Base-by-base conservation (phyloP, 2,329 filamentous ascomycete genomes). In the Pleurostoma richardsiae region DNA sequence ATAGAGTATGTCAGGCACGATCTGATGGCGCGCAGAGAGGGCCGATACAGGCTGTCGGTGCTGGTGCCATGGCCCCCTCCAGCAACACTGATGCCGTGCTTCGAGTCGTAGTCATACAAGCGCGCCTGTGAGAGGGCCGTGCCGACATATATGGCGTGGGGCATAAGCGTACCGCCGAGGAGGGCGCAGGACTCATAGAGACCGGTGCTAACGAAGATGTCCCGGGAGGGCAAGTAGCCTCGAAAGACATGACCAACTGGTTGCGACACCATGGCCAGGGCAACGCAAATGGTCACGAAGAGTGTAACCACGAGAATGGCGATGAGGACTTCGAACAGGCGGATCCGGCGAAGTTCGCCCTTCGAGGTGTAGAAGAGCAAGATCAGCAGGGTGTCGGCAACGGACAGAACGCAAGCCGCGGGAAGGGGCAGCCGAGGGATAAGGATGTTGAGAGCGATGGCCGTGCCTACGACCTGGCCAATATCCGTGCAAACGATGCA, bases 1-100 rank as follows among this genome's bases (percentile, higher is more conserved):
- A 86, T 82, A 4, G 84, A 87, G 60, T 85, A 85, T 47, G 79
- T 83, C 56, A 90, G 76, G 50, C 84, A 90, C 50, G 80, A 77
- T n/a, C 77, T 76, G 52, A 91, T 88, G 11, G 87, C 86, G 6
- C 74, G 67, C 1, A 87, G 70, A 1, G 84, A 86, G 1, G 87
- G 87, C 4, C 79, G 69, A 61, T 90, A 90, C 48, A 58, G 59
- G 5, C 52, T 57, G 44, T 63, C 60, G 10, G 56, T 55, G 41
- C 60, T 53, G n/a, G 60, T 56, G 46, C 63, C 45, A 6, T 54
- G 50, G 10, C 54, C 47, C 52, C 45, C 8, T 56, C 52, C 3
- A 48, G 46, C 29, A 19, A 19, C 19, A 45, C 53, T 10, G 50
- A 60, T n/a, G 54, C 53, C n/a, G 64, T 59, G 71, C 46, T 78